Evolutionary conservation across 2,329 filamentous ascomycete genomes (phyloP).

Genomic region (Penicillium crustosum): DNA sequence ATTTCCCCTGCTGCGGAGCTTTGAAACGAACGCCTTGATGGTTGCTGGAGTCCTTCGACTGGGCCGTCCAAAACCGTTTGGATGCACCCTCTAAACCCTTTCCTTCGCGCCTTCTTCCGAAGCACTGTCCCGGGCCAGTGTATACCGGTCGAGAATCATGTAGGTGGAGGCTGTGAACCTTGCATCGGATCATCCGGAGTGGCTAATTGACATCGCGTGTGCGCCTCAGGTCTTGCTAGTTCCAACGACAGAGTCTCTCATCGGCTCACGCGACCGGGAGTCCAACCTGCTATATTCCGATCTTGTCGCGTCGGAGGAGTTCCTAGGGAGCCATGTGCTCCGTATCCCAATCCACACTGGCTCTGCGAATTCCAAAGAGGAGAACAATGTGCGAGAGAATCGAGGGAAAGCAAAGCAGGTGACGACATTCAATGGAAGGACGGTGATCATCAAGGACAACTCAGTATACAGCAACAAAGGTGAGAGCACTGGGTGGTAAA

Average conservation of each 20-base stretch:
- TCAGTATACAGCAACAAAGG: constrained; percentile 96
- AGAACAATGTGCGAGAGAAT: constrained; percentile 73
- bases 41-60: constrained; percentile 32
- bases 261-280: constrained; percentile 84
- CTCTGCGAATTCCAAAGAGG: constrained; percentile 52
- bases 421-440: constrained; percentile 86
- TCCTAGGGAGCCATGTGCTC: constrained; percentile 93
- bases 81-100: constrained; percentile 99
- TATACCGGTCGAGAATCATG: constrained; percentile 83
- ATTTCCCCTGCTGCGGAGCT: constrained; percentile 20
- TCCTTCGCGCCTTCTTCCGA: constrained; percentile 97
- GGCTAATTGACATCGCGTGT: constrained; percentile 10
- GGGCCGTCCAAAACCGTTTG: constrained; percentile 53
- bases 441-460: constrained; percentile 89
- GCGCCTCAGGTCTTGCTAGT: constrained; percentile 74
- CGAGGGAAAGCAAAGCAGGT: constrained; percentile 93
- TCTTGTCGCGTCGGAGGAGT: constrained; percentile 85
- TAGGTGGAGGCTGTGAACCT: constrained; percentile 36
- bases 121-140: constrained; percentile 91
- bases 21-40: constrained; percentile 39
- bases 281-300: constrained; percentile 74
- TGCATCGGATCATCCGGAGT: constrained; percentile 14
- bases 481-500: constrained; percentile 40
- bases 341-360: constrained; percentile 66
- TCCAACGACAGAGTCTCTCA: constrained; percentile 86